Evolutionary conservation across 768 basidiomycete species (phyloP).

Genomic region (Amyloporia xantha): DNA sequence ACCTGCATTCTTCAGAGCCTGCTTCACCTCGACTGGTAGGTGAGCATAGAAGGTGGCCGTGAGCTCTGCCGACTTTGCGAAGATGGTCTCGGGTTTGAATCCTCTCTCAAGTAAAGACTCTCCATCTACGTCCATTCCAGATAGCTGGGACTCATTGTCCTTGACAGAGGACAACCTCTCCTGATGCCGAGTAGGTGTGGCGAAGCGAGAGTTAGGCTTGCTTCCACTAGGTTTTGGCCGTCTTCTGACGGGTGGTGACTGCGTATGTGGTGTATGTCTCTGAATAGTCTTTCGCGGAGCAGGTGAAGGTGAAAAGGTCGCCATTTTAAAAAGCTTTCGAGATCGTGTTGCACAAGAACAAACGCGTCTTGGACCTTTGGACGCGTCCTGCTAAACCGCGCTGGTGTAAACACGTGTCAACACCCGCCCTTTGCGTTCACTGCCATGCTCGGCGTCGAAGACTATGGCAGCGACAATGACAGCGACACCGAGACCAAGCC

Average conservation of each 20-base stretch:
- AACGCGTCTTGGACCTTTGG: conserved; percentile 16
- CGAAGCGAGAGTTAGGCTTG: conserved; percentile 33
- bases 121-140: conserved; percentile 64
- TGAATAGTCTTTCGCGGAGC: conserved; percentile 44
- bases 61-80: conserved; percentile 71
- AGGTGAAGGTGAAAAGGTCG: conserved; percentile 57
- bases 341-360: not conserved
- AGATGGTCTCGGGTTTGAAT: conserved; percentile 33
- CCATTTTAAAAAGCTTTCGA: conserved; percentile 30
- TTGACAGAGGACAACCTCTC: conserved; percentile 20
- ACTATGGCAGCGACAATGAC: conserved; percentile 67
- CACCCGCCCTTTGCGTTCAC: conserved; percentile 1
- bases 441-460: conserved; percentile 68
- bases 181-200: conserved; percentile 30
- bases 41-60: conserved; percentile 59
- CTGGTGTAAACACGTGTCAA: conserved; percentile 9
- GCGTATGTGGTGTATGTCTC: conserved; percentile 19
- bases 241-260: conserved; percentile 16
- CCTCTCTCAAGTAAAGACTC: conserved; percentile 34
- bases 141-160: conserved; percentile 34
- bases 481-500: conserved; percentile 39
- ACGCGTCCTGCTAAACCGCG: conserved; percentile 16
- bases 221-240: conserved; percentile 14
- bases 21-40: conserved; percentile 69
- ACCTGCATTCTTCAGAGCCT: conserved; percentile 65